A percentile compares a stretch with the other conserved stretches of the same genome.
Evolutionary conservation across 208 protist genomes (phyloP).

Genomic region (Strigomonas culicis): DNA sequence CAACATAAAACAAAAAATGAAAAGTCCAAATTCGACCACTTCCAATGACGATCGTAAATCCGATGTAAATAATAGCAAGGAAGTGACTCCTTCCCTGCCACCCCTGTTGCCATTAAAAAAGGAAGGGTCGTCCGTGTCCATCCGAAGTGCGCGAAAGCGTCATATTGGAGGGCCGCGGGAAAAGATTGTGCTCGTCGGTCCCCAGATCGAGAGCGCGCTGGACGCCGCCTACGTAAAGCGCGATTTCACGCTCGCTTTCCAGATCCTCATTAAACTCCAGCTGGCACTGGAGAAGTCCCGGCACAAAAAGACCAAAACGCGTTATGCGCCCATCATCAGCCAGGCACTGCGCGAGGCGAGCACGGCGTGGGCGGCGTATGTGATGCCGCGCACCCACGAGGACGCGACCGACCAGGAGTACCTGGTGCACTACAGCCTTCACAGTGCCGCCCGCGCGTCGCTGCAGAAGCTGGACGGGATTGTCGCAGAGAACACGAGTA

Average conservation of each 20-base stretch:
- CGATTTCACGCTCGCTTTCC: background rate
- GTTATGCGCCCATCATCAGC: background rate
- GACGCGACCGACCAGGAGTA: background rate
- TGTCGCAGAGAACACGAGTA: too few relatives aligned
- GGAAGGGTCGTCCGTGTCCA: too few relatives aligned
- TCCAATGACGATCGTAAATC: too few relatives aligned
- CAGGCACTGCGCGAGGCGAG: slow-evolving; percentile 1
- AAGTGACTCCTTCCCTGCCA: too few relatives aligned
- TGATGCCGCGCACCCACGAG: background rate
- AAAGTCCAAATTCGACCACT: too few relatives aligned
- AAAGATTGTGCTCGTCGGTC: background rate
- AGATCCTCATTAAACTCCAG: background rate
- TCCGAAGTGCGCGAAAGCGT: too few relatives aligned
- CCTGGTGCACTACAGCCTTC: too few relatives aligned
- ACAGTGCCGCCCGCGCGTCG: too few relatives aligned
- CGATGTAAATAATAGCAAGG: too few relatives aligned
- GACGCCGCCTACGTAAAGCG: background rate
- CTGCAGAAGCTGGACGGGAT: too few relatives aligned
- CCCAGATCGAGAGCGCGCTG: slow-evolving; percentile 8
- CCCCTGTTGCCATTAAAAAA: too few relatives aligned
- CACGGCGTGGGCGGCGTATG: background rate
- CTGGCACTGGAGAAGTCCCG: background rate
- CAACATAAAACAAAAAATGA: too few relatives aligned
- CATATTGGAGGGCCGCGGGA: background rate
- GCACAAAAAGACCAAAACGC: background rate